Percentiles rank a stretch among this genome's conserved stretches.
Evolutionary conservation across 2,329 filamentous ascomycete genomes (phyloP).

Genomic region (Alternaria ethzedia): DNA sequence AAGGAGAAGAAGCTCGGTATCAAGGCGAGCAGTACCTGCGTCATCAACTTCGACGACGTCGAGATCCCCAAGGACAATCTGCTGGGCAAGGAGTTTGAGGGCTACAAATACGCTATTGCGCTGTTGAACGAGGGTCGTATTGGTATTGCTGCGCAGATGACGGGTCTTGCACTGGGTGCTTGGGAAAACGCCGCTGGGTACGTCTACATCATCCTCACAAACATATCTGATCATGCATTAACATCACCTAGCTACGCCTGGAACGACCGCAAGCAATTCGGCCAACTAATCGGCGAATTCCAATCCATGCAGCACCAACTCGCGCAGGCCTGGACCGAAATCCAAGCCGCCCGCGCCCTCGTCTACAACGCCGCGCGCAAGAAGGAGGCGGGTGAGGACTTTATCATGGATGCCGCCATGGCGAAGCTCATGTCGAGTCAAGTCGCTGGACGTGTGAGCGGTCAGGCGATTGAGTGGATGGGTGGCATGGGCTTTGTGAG

Average conservation of each 20-base stretch:
- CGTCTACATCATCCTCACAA: conserved; percentile 31
- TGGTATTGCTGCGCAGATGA: conserved; percentile 98
- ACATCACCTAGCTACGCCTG: conserved; percentile 93
- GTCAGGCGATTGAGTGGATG: conserved; percentile 97
- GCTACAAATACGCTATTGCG: conserved; percentile 97
- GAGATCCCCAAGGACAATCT: conserved; percentile 87
- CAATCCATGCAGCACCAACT: conserved; percentile 99
- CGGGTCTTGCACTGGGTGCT: conserved; percentile 88
- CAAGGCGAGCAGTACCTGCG: conserved; percentile 92
- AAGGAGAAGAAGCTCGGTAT: conserved; percentile 99
- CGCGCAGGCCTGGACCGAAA: conserved; percentile 93
- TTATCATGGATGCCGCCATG: conserved; percentile 96
- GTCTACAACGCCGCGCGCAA: conserved; percentile 96
- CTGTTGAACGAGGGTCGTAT: conserved; percentile 96
- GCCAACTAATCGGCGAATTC: conserved; percentile 91
- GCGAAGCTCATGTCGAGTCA: conserved; percentile 95
- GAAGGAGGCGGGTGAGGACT: conserved; percentile 97
- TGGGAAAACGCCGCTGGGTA: conserved; percentile 90
- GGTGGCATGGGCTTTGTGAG: conserved; percentile 98
- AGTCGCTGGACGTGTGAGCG: conserved; percentile 84
- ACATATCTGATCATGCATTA: not conserved
- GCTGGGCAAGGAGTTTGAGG: conserved; percentile 85
- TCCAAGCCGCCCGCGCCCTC: conserved; percentile 85
- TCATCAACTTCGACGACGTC: conserved; percentile 97
- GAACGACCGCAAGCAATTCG: conserved; percentile 98